Percentiles rank a stretch among this genome's conserved stretches.
Conservation (phyloP, 2,329 filamentous ascomycete species). For the Botrytis pseudocinerea region DNA sequence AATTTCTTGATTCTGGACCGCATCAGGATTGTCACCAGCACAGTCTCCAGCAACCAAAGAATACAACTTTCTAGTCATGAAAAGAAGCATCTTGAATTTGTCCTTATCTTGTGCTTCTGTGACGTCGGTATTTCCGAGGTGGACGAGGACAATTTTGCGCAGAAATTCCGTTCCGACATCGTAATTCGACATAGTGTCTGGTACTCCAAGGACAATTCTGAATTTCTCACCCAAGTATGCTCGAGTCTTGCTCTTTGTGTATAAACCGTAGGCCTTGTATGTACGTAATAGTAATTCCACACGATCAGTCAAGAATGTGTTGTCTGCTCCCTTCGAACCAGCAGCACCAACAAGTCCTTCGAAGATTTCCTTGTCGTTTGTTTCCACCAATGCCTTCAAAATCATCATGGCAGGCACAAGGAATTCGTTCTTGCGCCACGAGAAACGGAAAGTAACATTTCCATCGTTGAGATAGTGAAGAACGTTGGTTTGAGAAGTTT, state of each 20-base stretch:
- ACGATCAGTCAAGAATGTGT: slow-evolving; percentile 92
- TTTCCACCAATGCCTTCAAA: slow-evolving; percentile 90
- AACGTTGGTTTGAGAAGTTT: slow-evolving; percentile 96
- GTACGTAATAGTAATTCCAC: slow-evolving; percentile 89
- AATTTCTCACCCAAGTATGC: slow-evolving; percentile 91
- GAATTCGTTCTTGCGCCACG: slow-evolving; percentile 96
- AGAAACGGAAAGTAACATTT: slow-evolving; percentile 95
- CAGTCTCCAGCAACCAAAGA: slow-evolving; percentile 90
- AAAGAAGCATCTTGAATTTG: slow-evolving; percentile 91
- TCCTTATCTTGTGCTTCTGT: slow-evolving; percentile 82
- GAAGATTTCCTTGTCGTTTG: slow-evolving; percentile 94
- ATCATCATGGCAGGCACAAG: slow-evolving; percentile 97
- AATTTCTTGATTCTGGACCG: slow-evolving; percentile 93
- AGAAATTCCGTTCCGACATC: slow-evolving; percentile 91
- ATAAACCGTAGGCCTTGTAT: slow-evolving; percentile 86
- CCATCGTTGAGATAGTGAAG: slow-evolving; percentile 94
- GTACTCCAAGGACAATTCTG: slow-evolving; percentile 79
- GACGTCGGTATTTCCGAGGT: slow-evolving; percentile 83
- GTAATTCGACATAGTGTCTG: slow-evolving; percentile 81
- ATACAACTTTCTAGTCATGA: slow-evolving; percentile 97
- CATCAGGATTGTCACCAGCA: slow-evolving; percentile 91
- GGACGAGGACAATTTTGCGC: slow-evolving; percentile 84
- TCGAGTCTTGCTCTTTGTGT: slow-evolving; percentile 78
- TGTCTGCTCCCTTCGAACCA: slow-evolving; percentile 74
- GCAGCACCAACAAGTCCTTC: slow-evolving; percentile 83